Evolutionary conservation across 202 grass and related monocot genomes (phyloP), one percentile per base, ranked within the genome.

Genomic region (Saccharum hybrid): DNA sequence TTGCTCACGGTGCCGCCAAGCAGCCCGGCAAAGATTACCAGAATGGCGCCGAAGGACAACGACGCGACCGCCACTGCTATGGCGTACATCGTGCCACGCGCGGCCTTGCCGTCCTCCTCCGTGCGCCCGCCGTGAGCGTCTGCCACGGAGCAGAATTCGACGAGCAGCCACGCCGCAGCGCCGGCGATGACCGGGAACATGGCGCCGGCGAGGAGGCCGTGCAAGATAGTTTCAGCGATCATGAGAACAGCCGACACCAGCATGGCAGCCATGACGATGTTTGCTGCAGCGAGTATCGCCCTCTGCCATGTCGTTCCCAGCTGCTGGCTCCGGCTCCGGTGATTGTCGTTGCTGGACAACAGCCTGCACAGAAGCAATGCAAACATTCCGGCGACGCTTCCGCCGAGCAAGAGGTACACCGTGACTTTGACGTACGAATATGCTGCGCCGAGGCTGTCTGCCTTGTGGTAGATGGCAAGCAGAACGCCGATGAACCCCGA

Each of bases 11-110:
- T 15, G 51, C 72, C 72, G 19, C 52, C 34, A 8, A 75, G 72
- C 72, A 60, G 0, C 51, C 51, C 52, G 10, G 8, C 72, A n/a
- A 75, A 75, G 10, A 75, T 22, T 0, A 52, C 18, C 0, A 75
- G 18, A 13, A 75, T 60, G 10, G 33, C 52, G 5, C 72, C 72
- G 52, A 75, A 75, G 18, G 72, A 75, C 30, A 75, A n/a, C 33
- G 72, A 40, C 1, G 34, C 72, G 2, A 75, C 72, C 0, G 34
- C 34, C 51, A 40, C 51, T 1, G 34, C 1, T n/a, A 59, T n/a
- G 31, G 31, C 10, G 51, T 75, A 75, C 68, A 72, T 18, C 2
- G 69, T 60, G 33, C 73, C 73, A n/a, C 14, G 16, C 19, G 2
- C 28, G 28, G 28, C 28, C 28, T 28, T 60, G 4, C 19, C 33